A percentile compares a stretch with the other conserved stretches of the same genome.
phyloP scores from a whole-genome alignment of 2,329 filamentous ascomycete genomes.

The Epichloe glyceriae region DNA sequence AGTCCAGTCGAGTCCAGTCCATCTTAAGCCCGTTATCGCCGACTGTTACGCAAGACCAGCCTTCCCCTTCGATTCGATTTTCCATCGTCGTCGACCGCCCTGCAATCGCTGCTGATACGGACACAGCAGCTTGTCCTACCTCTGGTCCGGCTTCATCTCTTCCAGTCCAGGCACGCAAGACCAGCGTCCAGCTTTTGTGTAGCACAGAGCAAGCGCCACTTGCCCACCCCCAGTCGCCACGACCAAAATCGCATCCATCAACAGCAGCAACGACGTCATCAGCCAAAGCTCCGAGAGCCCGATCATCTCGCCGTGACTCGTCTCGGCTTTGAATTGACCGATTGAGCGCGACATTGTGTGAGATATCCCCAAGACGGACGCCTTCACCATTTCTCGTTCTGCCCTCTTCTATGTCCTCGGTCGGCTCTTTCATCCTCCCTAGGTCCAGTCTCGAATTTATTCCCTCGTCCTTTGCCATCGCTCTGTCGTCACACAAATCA shows the following conservation, averaged over 20 bases:
- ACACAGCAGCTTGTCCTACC: conserved; percentile 7
- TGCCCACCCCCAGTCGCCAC: neutral
- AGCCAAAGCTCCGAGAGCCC: neutral
- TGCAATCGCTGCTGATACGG: conserved; percentile 4
- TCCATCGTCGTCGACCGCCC: neutral
- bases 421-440: conserved; percentile 40
- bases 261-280: conserved; percentile 3
- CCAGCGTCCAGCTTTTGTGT: neutral
- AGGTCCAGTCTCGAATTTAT: conserved; percentile 16
- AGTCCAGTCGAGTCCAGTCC: conserved; percentile 5
- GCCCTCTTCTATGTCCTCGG: conserved; percentile 37
- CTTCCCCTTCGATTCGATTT: neutral
- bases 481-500: neutral
- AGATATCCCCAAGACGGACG: conserved; percentile 35
- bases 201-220: conserved; percentile 1
- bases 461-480: neutral
- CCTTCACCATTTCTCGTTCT: conserved; percentile 30
- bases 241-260: neutral
- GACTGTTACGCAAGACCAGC: conserved; percentile 7
- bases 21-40: conserved; percentile 9
- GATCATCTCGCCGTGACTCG: neutral
- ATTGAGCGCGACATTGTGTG: conserved; percentile 15
- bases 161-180: neutral
- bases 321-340: conserved; percentile 2
- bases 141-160: conserved; percentile 8